phyloP scores from a whole-genome alignment of 2,329 filamentous ascomycete genomes.

The Hymenoscyphus infarciens region DNA sequence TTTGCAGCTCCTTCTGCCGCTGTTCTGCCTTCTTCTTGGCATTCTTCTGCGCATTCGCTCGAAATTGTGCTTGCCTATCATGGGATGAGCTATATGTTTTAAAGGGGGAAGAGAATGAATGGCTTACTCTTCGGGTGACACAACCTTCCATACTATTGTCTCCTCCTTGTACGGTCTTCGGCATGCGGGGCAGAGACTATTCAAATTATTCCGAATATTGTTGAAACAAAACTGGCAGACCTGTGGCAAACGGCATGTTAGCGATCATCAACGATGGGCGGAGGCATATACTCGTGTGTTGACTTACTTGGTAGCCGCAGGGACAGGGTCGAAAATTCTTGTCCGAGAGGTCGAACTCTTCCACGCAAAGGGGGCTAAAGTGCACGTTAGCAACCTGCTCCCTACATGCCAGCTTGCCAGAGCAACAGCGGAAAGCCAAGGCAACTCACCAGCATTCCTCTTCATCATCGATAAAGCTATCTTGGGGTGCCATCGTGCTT shows the following conservation, averaged over 20 bases:
- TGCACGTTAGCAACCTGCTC: conserved; percentile 28
- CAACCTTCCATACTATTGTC: conserved; percentile 94
- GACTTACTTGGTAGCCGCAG: conserved; percentile 89
- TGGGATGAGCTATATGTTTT: conserved; percentile 23
- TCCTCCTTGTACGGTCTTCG: conserved; percentile 93
- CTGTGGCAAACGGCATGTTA: conserved; percentile 43
- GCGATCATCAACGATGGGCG: conserved; percentile 2
- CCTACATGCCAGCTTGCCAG: not conserved
- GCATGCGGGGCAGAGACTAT: conserved; percentile 95
- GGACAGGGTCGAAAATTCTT: conserved; percentile 96
- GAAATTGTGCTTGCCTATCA: conserved; percentile 66
- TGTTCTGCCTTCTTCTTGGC: conserved; percentile 86
- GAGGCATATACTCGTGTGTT: not conserved
- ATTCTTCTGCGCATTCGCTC: conserved; percentile 78
- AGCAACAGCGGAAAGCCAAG: not conserved
- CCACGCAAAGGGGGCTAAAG: conserved; percentile 87
- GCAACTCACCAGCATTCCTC: conserved; percentile 62
- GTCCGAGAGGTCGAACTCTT: conserved; percentile 97
- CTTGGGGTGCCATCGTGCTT: conserved; percentile 58
- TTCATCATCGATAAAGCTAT: conserved; percentile 69
- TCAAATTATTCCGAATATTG: conserved; percentile 98
- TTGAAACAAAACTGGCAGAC: conserved; percentile 99
- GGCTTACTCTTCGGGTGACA: conserved; percentile 88
- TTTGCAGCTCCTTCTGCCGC: conserved; percentile 92
- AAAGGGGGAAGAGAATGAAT: not conserved